phyloP scores from a whole-genome alignment of 306 rosid species.

The Purshia tridentata region DNA sequence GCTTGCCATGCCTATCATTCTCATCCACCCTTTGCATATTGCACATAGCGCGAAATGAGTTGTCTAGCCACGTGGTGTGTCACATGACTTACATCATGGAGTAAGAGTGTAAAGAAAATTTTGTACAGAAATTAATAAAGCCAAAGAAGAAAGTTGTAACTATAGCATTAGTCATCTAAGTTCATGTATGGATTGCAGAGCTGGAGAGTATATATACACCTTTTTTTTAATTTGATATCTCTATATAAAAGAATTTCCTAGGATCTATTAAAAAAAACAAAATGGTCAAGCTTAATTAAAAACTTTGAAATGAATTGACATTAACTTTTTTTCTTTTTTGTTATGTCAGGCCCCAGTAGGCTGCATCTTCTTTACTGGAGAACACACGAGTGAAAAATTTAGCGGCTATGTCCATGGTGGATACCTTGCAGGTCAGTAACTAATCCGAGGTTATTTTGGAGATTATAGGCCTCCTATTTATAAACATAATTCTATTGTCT shows the following conservation, averaged over 20 bases:
- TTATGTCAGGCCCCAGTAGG: slow-evolving; percentile 71
- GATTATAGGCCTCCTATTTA: background rate
- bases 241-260: background rate
- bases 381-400: slow-evolving; percentile 85
- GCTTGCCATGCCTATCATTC: background rate
- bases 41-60: background rate
- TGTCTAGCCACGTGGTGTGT: background rate
- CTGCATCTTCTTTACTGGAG: slow-evolving; percentile 79
- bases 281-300: background rate
- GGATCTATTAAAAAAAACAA: background rate
- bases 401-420: slow-evolving; percentile 95
- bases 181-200: background rate
- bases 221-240: background rate
- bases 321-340: background rate
- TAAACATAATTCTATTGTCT: background rate
- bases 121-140: background rate
- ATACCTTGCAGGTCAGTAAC: slow-evolving; percentile 65
- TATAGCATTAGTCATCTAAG: background rate
- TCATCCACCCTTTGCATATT: background rate
- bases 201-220: background rate
- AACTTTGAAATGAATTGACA: background rate
- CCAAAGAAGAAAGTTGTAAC: background rate
- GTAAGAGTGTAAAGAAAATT: background rate
- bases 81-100: background rate
- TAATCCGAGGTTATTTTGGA: background rate